These are phyloP conservation scores for Hyphopichia homilentoma DNA, from an alignment of 805 yeast species.

Conservation along the genomic window DNA sequence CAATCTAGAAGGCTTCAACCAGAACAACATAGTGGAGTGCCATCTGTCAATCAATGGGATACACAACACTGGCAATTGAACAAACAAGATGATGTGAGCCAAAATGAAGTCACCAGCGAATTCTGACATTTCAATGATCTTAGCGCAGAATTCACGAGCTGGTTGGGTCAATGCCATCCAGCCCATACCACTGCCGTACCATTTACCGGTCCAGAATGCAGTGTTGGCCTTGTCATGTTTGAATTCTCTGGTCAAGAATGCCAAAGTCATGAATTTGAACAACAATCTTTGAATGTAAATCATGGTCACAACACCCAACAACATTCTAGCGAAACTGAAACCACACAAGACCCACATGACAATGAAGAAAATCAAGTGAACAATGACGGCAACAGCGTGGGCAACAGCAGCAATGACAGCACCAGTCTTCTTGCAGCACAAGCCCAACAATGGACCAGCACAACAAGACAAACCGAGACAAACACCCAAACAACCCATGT, in stretches of 20 bases:
- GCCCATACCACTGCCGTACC: constrained; percentile 95
- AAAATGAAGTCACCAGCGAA: constrained; percentile 95
- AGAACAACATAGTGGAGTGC: constrained; percentile 98
- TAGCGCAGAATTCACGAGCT: constrained; percentile 89
- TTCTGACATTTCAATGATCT: constrained; percentile 89
- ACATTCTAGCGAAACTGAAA: constrained; percentile 81
- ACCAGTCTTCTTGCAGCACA: constrained; percentile 97
- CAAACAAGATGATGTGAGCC: constrained; percentile 84
- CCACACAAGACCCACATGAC: constrained; percentile 97
- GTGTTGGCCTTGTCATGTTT: constrained; percentile 93
- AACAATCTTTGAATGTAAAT: constrained; percentile 83
- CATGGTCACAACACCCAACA: constrained; percentile 81
- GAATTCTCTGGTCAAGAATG: constrained; percentile 88
- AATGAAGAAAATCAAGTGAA: constrained; percentile 84
- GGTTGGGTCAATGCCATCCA: constrained; percentile 95
- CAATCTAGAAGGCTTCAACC: constrained; percentile 96
- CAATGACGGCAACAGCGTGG: constrained; percentile 88
- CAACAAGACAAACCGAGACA: constrained; percentile 88
- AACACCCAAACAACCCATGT: constrained; percentile 78
- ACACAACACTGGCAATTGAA: constrained; percentile 81
- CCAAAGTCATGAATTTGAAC: constrained; percentile 77
- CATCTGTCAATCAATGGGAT: constrained; percentile 91
- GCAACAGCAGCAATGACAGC: constrained; percentile 94
- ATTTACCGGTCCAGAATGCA: constrained; percentile 99
- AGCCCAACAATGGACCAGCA: constrained; percentile 91